Conservation (phyloP, 169 alveolate genomes). For the Fabrea salina region DNA sequence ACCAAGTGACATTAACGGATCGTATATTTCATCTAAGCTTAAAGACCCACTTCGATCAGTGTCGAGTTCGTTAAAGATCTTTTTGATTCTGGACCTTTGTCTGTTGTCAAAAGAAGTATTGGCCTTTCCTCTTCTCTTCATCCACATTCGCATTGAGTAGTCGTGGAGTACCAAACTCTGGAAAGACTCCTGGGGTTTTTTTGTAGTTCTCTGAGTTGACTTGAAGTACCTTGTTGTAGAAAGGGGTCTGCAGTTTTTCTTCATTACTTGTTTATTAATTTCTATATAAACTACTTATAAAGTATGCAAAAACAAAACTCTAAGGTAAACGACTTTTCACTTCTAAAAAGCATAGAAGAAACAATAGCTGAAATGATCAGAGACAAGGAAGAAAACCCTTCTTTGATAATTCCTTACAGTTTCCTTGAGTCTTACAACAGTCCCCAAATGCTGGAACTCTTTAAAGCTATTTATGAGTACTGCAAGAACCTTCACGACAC, state of each 20-base stretch:
- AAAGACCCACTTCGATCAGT: constrained; percentile 25
- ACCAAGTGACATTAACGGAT: constrained; percentile 25
- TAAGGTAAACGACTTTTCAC: neutral
- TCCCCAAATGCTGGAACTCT: constrained; percentile 20
- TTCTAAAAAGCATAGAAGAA: neutral
- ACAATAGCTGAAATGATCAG: constrained; percentile 16
- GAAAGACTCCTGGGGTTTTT: too few relatives aligned
- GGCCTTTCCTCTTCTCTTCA: constrained; percentile 23
- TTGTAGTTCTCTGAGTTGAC: too few relatives aligned
- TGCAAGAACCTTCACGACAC: neutral
- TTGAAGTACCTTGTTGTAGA: too few relatives aligned
- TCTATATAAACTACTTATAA: too few relatives aligned
- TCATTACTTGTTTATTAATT: too few relatives aligned
- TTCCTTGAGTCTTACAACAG: constrained; percentile 11
- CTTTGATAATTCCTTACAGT: constrained; percentile 10
- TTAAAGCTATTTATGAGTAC: neutral
- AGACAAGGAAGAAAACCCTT: constrained; percentile 28
- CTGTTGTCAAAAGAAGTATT: neutral
- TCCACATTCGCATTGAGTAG: too few relatives aligned
- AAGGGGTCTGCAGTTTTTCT: too few relatives aligned
- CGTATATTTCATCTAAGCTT: constrained; percentile 4
- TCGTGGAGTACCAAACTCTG: too few relatives aligned
- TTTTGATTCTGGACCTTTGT: neutral
- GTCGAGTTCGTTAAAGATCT: constrained; percentile 22
- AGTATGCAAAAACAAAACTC: too few relatives aligned